A percentile compares a stretch with the other conserved stretches of the same genome.
Evolutionary conservation across 495 filamentous ascomycete species (phyloP).

Genomic region (Neurospora sp.): DNA sequence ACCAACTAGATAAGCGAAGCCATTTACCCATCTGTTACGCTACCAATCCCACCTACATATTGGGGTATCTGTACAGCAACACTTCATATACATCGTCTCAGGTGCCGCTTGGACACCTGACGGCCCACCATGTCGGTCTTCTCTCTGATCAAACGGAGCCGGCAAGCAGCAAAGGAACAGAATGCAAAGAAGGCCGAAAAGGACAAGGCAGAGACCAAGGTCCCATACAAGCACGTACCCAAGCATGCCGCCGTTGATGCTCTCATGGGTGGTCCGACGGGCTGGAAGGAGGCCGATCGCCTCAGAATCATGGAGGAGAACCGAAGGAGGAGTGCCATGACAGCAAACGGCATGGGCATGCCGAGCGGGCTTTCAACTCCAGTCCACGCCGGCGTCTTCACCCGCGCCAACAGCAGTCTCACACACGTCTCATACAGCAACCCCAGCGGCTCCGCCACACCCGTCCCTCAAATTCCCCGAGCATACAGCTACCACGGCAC

Average conservation of each 20-base stretch:
- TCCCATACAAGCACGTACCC: conserved; percentile 45
- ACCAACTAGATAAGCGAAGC: background rate
- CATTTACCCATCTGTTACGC: background rate
- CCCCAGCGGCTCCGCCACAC: conserved; percentile 29
- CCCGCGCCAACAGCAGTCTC: conserved; percentile 33
- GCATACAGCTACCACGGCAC: conserved; percentile 33
- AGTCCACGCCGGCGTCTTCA: conserved; percentile 17
- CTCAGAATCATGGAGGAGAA: conserved; percentile 34
- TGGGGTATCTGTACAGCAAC: background rate
- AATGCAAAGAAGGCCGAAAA: conserved; percentile 33
- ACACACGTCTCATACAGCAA: conserved; percentile 29
- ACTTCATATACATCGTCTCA: background rate
- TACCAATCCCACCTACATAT: background rate
- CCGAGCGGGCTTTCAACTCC: conserved; percentile 12
- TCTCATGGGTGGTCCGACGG: conserved; percentile 39
- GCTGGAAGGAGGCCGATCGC: conserved; percentile 34
- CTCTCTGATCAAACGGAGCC: conserved; percentile 36
- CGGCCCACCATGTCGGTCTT: conserved; percentile 39
- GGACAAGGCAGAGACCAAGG: conserved; percentile 30
- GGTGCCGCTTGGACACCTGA: background rate
- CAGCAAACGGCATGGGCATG: conserved; percentile 21
- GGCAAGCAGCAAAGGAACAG: conserved; percentile 41
- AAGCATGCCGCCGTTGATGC: conserved; percentile 49
- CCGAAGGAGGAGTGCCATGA: conserved; percentile 30
- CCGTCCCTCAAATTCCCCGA: conserved; percentile 30